Conservation (phyloP, 805 yeast species). For the Candida lessepsii region DNA sequence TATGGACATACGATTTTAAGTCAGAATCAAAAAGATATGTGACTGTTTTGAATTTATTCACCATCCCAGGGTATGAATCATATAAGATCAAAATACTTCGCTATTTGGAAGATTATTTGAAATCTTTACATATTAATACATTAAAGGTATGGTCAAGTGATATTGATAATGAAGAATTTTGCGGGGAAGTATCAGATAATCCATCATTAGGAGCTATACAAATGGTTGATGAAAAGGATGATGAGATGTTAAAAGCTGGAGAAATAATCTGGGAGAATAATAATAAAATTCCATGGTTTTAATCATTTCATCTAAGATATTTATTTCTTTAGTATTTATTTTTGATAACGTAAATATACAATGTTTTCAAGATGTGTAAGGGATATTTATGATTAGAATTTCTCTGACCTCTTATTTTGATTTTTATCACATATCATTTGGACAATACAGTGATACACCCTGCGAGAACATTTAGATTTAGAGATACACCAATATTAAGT, state of each 20-base stretch:
- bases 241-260: slow-evolving; percentile 23
- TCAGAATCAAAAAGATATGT: background rate
- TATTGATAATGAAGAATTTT: slow-evolving; percentile 10
- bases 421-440: too few relatives aligned
- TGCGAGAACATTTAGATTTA: too few relatives aligned
- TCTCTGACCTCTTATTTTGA: too few relatives aligned
- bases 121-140: slow-evolving; percentile 10
- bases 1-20: slow-evolving; percentile 39
- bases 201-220: slow-evolving; percentile 36
- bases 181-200: slow-evolving; percentile 22
- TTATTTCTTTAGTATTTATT: background rate
- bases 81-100: slow-evolving; percentile 3
- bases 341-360: too few relatives aligned
- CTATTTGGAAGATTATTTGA: slow-evolving; percentile 5
- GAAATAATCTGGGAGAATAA: slow-evolving; percentile 41
- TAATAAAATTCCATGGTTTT: slow-evolving; percentile 44
- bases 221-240: slow-evolving; percentile 25
- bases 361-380: too few relatives aligned
- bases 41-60: slow-evolving; percentile 1
- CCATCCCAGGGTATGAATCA: background rate
- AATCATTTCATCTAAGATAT: slow-evolving; percentile 3
- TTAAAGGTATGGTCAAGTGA: slow-evolving; percentile 38
- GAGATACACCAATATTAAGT: too few relatives aligned
- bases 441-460: too few relatives aligned
- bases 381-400: too few relatives aligned